Base-by-base conservation (phyloP, 148 eudicot species). In the Dianthus caryophyllus region DNA sequence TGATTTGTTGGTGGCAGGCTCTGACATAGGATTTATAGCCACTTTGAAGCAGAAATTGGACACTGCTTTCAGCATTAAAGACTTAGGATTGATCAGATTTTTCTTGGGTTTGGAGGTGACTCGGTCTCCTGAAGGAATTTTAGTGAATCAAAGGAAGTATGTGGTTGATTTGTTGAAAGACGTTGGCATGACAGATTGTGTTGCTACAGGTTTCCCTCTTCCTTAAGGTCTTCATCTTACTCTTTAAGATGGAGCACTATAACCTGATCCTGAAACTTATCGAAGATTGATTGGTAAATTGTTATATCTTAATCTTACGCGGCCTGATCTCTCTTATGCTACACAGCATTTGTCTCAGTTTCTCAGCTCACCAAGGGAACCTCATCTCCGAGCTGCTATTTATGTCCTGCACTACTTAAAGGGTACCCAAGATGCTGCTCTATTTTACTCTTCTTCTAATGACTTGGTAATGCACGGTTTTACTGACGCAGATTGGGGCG, bases 271-370 rank as follows among this genome's bases (percentile, higher is more conserved):
- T 17, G 53, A 49, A 1, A 17, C 18, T 17, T 17, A 3, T 2
- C 17, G 53, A 49, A 17, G 53, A 2, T 49, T 49, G 21, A 6
- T 49, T 18, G 53, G 53, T 0, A 49, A 49, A 5, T 15, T 69
- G 1, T 15, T 55, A 0, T 69, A 41, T 46, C n/a, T 69, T 0
- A 54, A 18, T 22, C 0, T 53, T 0, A 55, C 54, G 0, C 24
- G 53, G 13, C 73, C 53, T 14, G 44, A 69, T 26, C 12, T 69
- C 1, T 58, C 73, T 0, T 69, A 26, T 59, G 54, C 17, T 0
- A 55, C 46, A 0, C 57, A 69, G 59, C 73, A 69, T 0, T 25
- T 69, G 0, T 39, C 53, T 36, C 57, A 69, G n/a, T 69, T 69
- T 3, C 5, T 59, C 6, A 17, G 13, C 0, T 0, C 3, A 0